These are phyloP conservation scores for Spatholobus suberectus DNA, from an alignment of 306 rosid species.

Conservation along the genomic window DNA sequence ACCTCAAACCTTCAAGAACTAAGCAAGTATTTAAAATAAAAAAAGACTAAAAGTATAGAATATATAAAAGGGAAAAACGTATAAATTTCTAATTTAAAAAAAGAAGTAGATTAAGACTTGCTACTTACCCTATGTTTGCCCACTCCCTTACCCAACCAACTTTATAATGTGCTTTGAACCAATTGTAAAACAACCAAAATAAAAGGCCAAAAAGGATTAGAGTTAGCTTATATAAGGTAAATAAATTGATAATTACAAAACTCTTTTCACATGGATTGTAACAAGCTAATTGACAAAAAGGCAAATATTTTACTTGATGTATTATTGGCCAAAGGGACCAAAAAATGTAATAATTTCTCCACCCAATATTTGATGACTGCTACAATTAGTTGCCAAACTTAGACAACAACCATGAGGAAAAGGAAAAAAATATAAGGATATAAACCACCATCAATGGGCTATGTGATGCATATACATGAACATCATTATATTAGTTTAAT, in stretches of 20 bases:
- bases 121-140: too few species aligned
- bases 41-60: not conserved
- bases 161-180: too few species aligned
- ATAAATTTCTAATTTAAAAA: not conserved
- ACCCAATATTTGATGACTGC: slow-evolving; percentile 71
- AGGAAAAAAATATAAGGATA: too few species aligned
- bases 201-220: too few species aligned
- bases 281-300: slow-evolving; percentile 27
- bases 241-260: slow-evolving; percentile 1
- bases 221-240: too few species aligned
- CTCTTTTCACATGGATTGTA: not conserved
- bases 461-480: too few species aligned
- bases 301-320: slow-evolving; percentile 66
- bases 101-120: slow-evolving; percentile 22
- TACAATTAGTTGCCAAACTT: slow-evolving; percentile 58
- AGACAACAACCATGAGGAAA: slow-evolving; percentile 8
- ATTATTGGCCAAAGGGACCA: slow-evolving; percentile 75
- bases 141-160: too few species aligned
- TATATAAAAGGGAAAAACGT: not conserved
- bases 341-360: slow-evolving; percentile 73
- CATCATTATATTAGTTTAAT: not conserved
- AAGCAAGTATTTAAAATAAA: slow-evolving; percentile 2
- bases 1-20: slow-evolving; percentile 55
- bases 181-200: too few species aligned
- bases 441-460: too few species aligned